Evolutionary conservation across 2,329 filamentous ascomycete genomes (phyloP).

Genomic region (Beauveria pseudobassiana): DNA sequence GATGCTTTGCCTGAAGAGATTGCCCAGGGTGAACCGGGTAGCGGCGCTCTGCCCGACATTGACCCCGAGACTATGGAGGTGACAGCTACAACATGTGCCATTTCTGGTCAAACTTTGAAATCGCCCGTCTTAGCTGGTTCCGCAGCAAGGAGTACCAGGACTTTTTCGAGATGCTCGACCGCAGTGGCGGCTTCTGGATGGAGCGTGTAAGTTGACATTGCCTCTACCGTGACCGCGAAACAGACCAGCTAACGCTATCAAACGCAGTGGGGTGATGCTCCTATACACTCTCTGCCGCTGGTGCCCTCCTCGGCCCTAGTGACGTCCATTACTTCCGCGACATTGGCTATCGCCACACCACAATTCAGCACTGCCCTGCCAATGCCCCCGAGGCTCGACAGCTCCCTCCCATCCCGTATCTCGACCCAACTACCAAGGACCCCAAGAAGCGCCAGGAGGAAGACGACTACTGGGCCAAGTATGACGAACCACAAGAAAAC

Average conservation of each 20-base stretch:
- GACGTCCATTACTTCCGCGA: conserved; percentile 99
- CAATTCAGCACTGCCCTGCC: conserved; percentile 95
- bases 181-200: conserved; percentile 98
- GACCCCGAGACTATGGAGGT: conserved; percentile 90
- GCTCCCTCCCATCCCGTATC: conserved; percentile 68
- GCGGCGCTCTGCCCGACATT: conserved; percentile 66
- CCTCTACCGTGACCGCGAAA: background rate
- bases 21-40: conserved; percentile 64
- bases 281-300: conserved; percentile 92
- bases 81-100: conserved; percentile 99
- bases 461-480: conserved; percentile 90
- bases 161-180: conserved; percentile 98
- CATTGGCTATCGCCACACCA: conserved; percentile 96
- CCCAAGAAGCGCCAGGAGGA: conserved; percentile 83
- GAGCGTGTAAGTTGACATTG: conserved; percentile 61
- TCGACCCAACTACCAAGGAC: conserved; percentile 73
- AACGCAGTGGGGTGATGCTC: conserved; percentile 91
- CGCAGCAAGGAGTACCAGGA: conserved; percentile 95
- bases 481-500: conserved; percentile 84
- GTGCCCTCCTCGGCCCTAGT: conserved; percentile 68
- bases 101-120: conserved; percentile 99
- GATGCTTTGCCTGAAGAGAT: conserved; percentile 73
- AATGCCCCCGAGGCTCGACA: conserved; percentile 81
- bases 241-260: background rate
- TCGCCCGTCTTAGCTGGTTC: conserved; percentile 91